A percentile compares a stretch with the other conserved stretches of the same genome.
These are phyloP conservation scores for Pythium biforme DNA, from an alignment of 352 stramenopile species.

Conservation along the genomic window DNA sequence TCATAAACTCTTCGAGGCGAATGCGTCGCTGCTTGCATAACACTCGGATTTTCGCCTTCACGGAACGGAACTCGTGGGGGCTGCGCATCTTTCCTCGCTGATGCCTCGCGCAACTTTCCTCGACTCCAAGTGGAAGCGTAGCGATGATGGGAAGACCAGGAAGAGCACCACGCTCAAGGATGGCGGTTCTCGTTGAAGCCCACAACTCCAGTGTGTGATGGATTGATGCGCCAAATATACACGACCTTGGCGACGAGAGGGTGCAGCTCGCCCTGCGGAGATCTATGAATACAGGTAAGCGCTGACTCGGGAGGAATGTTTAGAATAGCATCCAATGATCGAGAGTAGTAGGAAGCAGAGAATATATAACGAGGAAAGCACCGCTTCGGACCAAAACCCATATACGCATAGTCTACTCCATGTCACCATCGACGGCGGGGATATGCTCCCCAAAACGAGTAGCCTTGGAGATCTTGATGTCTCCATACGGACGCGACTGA, in stretches of 20 bases:
- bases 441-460: slow-evolving; percentile 72
- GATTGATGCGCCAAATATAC: slow-evolving; percentile 1
- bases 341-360: slow-evolving; percentile 2
- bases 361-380: slow-evolving; percentile 25
- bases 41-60: slow-evolving; percentile 78
- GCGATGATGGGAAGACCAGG: background rate
- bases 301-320: background rate
- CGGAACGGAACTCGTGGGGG: slow-evolving; percentile 70
- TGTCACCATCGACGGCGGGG: slow-evolving; percentile 64
- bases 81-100: slow-evolving; percentile 51
- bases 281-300: slow-evolving; percentile 8
- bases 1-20: slow-evolving; percentile 87
- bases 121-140: background rate
- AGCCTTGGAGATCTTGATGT: slow-evolving; percentile 90
- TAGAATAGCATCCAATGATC: background rate
- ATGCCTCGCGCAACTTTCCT: background rate
- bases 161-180: background rate
- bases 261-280: too few species aligned
- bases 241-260: background rate
- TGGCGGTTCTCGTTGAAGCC: background rate
- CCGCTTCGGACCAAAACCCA: slow-evolving; percentile 9
- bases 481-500: slow-evolving; percentile 91
- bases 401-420: slow-evolving; percentile 24
- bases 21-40: slow-evolving; percentile 83
- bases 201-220: background rate